These are phyloP conservation scores for Stagonosporopsis rhizophila DNA, from an alignment of 2,329 filamentous ascomycete genomes.

Conservation along the genomic window DNA sequence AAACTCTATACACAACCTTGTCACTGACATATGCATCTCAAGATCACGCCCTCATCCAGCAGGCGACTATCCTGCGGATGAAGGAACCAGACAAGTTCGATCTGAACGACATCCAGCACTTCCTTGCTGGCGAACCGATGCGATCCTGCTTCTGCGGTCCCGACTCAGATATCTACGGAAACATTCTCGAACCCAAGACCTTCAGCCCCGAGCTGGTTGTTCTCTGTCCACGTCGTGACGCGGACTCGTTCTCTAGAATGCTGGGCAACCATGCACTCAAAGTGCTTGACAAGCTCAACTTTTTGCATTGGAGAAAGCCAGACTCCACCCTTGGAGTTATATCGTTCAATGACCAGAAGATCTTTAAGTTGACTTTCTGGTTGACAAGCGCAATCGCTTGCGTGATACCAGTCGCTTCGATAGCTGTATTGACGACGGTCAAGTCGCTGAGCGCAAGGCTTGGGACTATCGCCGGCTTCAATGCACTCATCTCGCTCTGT, in stretches of 20 bases:
- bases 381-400: not conserved
- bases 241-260: slow-evolving; percentile 17
- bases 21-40: not conserved
- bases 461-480: slow-evolving; percentile 20
- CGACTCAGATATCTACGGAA: not conserved
- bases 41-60: slow-evolving; percentile 12
- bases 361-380: slow-evolving; percentile 3
- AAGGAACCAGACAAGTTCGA: slow-evolving; percentile 11
- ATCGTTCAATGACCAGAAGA: not conserved
- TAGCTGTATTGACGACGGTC: not conserved
- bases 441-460: slow-evolving; percentile 3
- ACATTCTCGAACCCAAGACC: not conserved
- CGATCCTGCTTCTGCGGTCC: not conserved
- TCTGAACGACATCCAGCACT: slow-evolving; percentile 19
- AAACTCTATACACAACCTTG: not conserved
- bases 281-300: not conserved
- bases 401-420: not conserved
- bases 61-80: slow-evolving; percentile 11
- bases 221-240: slow-evolving; percentile 8
- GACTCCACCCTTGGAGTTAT: not conserved
- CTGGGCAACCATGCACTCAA: not conserved
- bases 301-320: not conserved
- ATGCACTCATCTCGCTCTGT: slow-evolving; percentile 16
- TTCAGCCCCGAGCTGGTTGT: slow-evolving; percentile 10
- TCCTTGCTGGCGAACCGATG: not conserved